A percentile compares a stretch with the other conserved stretches of the same genome.
Conservation (phyloP, 495 filamentous ascomycete species). For the Neurospora tetrasperma region DNA sequence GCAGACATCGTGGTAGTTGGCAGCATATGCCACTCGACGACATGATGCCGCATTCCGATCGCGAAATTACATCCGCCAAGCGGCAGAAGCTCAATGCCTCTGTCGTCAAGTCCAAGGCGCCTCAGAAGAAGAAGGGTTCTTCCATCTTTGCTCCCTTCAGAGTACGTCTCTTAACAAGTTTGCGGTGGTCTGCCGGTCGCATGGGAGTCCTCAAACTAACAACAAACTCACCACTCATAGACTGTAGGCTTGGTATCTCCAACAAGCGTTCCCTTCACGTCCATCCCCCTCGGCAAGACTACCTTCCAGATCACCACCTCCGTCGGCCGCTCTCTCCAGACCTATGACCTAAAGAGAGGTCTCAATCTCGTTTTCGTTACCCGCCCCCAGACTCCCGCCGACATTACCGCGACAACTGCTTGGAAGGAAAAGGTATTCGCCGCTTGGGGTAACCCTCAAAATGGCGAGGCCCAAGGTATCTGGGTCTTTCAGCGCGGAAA, state of each 20-base stretch:
- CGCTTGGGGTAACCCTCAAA: slow-evolving; percentile 60
- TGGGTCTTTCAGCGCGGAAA: slow-evolving; percentile 96
- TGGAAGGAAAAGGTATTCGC: slow-evolving; percentile 83
- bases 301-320: slow-evolving; percentile 97
- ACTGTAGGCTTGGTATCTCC: slow-evolving; percentile 90
- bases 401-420: slow-evolving; percentile 75
- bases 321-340: slow-evolving; percentile 79
- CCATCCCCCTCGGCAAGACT: slow-evolving; percentile 78
- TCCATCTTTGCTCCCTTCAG: slow-evolving; percentile 85
- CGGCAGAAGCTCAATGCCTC: slow-evolving; percentile 48
- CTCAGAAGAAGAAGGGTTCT: slow-evolving; percentile 39
- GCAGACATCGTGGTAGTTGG: background rate
- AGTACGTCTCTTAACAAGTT: slow-evolving; percentile 42
- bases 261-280: slow-evolving; percentile 78
- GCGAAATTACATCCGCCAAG: slow-evolving; percentile 50
- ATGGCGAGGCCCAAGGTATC: slow-evolving; percentile 50
- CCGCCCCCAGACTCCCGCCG: slow-evolving; percentile 72
- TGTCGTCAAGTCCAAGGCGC: slow-evolving; percentile 23
- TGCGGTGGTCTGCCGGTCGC: background rate
- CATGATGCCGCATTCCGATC: slow-evolving; percentile 39
- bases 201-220: background rate
- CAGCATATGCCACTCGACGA: slow-evolving; percentile 1
- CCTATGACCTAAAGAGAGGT: slow-evolving; percentile 82
- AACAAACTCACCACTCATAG: slow-evolving; percentile 29
- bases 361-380: slow-evolving; percentile 88